Base-by-base conservation (phyloP, 1,139 yeast genomes). In the Taiozyma onychis region DNA sequence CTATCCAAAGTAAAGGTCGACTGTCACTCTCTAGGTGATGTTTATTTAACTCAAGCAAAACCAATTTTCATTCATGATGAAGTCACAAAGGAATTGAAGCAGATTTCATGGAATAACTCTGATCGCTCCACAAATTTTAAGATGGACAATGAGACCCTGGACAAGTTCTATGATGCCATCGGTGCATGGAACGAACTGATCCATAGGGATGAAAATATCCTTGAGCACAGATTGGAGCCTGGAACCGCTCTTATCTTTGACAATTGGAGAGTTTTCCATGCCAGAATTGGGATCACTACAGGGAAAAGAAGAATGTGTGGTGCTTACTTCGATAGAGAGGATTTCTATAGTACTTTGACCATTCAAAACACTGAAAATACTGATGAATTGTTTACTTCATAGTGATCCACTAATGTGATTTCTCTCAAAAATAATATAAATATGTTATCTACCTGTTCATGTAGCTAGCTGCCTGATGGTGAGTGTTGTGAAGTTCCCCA, bases 1-100 rank as follows among this genome's bases (percentile, higher is more conserved):
- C 71, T 85, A 48, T 71, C 82, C 10, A 66, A 67, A 28, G 70
- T 78, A 34, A 78, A 80, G 10, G 72, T 85, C 18, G 85, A 87
- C n/a, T 88, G 88, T 24, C 91, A 85, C 64, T 80, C 87, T 28
- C 88, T 90, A 1, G 93, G 93, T 14, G 91, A 85, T 61, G 83
- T 76, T 49, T 87, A 82, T 22, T 80, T 87, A 60, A 82, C 83
- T 49, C 83, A 80, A 57, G 69, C 76, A 1, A 80, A 74, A 58
- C 88, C 90, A 2, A 74, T 85, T 2, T 78, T 85, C 64, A 80
- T 78, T 57, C 77, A 82, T 54, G 80, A 81, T 59, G 65, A 67
- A 5, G 57, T 57, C 3, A 62, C 72, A 3, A 85, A 84, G 1
- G 71, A 81, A 43, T 71, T 85, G 53, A 68, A 79, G 24, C 91